phyloP scores from a whole-genome alignment of 805 yeast genomes.

The Ogataea parapolymorpha region DNA sequence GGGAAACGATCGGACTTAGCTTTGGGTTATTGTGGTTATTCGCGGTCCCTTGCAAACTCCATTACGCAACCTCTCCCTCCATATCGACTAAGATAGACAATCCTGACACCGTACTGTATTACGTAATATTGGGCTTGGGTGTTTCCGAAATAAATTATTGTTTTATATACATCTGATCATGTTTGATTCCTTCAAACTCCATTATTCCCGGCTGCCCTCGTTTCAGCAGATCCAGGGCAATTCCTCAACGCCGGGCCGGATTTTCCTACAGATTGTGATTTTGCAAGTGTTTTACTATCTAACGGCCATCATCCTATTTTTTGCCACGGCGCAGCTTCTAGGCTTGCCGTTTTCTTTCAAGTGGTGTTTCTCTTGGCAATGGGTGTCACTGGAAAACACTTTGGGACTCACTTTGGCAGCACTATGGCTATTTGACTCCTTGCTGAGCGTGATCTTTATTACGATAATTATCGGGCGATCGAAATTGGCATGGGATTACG shows the following conservation, averaged over 20 bases:
- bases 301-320: conserved; percentile 65
- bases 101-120: not conserved
- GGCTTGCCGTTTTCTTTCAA: conserved; percentile 66
- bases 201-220: conserved; percentile 16
- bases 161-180: conserved; percentile 2
- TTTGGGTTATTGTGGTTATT: no score
- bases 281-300: conserved; percentile 77
- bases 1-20: no score
- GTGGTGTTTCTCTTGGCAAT: conserved; percentile 81
- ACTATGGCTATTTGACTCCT: conserved; percentile 80
- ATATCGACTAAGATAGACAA: no score
- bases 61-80: no score
- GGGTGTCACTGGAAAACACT: conserved; percentile 69
- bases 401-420: conserved; percentile 71
- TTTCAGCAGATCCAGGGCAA: conserved; percentile 13
- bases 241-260: conserved; percentile 48
- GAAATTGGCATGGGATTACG: conserved; percentile 94
- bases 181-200: conserved; percentile 16
- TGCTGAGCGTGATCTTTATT: conserved; percentile 79
- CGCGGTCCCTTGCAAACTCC: no score
- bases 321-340: conserved; percentile 58
- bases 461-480: conserved; percentile 88
- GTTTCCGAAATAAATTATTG: not conserved
- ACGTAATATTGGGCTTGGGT: not conserved
- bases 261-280: conserved; percentile 68